Evolutionary conservation across 768 basidiomycete genomes (phyloP).

Genomic region (Russula vinacea): DNA sequence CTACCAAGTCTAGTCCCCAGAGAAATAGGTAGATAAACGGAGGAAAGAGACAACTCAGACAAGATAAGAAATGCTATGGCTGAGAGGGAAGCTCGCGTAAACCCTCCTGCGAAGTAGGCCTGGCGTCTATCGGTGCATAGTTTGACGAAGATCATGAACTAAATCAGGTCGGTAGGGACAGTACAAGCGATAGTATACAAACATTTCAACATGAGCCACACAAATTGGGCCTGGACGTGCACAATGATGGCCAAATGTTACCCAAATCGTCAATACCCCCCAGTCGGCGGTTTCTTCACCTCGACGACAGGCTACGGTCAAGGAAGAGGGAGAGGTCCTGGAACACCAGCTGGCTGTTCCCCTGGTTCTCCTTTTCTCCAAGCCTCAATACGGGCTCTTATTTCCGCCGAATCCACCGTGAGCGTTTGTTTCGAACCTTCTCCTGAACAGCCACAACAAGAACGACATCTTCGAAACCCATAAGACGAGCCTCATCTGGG

Average conservation of each 20-base stretch:
- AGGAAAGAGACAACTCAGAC: too few species aligned
- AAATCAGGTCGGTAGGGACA: background rate
- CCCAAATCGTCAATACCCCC: background rate
- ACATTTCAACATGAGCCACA: background rate
- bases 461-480: slow-evolving; percentile 20
- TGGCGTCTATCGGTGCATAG: background rate
- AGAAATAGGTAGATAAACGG: too few species aligned
- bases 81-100: too few species aligned
- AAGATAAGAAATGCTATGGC: too few species aligned
- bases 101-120: background rate
- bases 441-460: slow-evolving; percentile 22
- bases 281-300: too few species aligned
- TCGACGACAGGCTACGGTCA: too few species aligned
- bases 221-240: background rate
- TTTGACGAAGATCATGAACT: background rate
- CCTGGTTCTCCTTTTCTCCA: slow-evolving; percentile 6
- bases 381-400: slow-evolving; percentile 6
- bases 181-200: background rate
- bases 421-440: slow-evolving; percentile 4
- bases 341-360: background rate
- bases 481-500: slow-evolving; percentile 17
- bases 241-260: background rate
- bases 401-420: background rate
- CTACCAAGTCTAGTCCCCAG: too few species aligned
- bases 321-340: too few species aligned